Evolutionary conservation across 1,284 basidiomycete species (phyloP), one percentile per base, ranked within the genome.

Genomic region (Trametes versicolor): DNA sequence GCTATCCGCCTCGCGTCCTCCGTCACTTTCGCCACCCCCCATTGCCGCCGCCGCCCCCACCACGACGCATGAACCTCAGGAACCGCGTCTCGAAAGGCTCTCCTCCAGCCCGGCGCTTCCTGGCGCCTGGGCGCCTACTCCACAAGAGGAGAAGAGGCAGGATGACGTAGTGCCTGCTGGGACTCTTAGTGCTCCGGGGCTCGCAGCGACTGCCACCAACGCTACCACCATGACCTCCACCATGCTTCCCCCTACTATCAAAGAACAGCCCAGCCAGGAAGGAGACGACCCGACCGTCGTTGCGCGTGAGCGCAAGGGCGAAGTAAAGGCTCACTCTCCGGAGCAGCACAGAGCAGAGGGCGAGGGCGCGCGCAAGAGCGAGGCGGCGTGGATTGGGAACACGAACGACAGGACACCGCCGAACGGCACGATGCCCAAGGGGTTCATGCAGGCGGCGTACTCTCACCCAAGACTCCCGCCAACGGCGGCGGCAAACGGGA

Each of bases 241-340:
- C 60, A 72, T 70, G 68, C 62, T 73, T 47, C 71, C 73, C 48
- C 72, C 74, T 10, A 74, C 74, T 39, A 73, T 74, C 59, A 66
- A 54, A 36, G 74, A 74, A 52, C 71, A 70, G 25, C 70, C 71
- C 51, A 74, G 73, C 65, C 68, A 73, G 62, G 73, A 73, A 63
- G 66, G 45, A 36, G 72, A 72, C 67, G 71, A 69, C 27, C 62
- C 53, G 39, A 63, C 51, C 47, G 64, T 59, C 2, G 63, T 68
- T 54, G 65, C 68, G 49, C 72, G 68, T 54, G 65, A 67, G 50
- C 72, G 68, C 21, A 63, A 66, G 45, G 72, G 73, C n/a, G 64
- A 66, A 47, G 71, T 72, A 19, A 57, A 41, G 34, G 62, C 63
- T 21, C 60, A 60, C 25, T 69, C 67, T 13, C 74, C 73, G n/a